These are phyloP conservation scores for Penicillium herquei DNA, from an alignment of 495 filamentous ascomycete genomes.

Conservation along the genomic window DNA sequence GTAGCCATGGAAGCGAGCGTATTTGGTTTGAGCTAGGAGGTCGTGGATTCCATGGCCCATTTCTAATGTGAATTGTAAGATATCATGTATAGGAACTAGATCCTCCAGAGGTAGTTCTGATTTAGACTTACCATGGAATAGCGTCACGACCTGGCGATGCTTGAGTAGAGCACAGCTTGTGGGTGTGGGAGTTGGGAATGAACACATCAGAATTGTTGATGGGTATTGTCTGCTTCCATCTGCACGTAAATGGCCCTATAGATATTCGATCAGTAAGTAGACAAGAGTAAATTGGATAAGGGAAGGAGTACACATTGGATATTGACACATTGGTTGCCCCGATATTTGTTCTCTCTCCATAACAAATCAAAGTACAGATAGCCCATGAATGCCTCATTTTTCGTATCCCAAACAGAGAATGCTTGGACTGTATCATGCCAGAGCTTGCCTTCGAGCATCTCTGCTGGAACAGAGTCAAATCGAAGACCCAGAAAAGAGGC, in stretches of 20 bases:
- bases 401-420: background rate
- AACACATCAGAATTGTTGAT: background rate
- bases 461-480: background rate
- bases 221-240: background rate
- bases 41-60: background rate
- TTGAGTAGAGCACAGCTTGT: background rate
- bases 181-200: background rate
- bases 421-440: background rate
- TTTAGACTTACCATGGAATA: background rate
- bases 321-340: background rate
- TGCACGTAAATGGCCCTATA: background rate
- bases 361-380: background rate
- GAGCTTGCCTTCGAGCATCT: background rate
- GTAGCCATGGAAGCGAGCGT: background rate
- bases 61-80: background rate
- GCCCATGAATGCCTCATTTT: background rate
- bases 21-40: background rate
- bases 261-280: background rate
- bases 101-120: too few species aligned
- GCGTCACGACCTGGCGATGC: background rate
- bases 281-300: background rate
- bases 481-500: background rate
- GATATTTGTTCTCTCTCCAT: slow-evolving; percentile 1
- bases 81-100: background rate
- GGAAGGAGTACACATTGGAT: background rate